phyloP scores from a whole-genome alignment of 805 yeast species.

The Sugiyamaella chiloensis region DNA sequence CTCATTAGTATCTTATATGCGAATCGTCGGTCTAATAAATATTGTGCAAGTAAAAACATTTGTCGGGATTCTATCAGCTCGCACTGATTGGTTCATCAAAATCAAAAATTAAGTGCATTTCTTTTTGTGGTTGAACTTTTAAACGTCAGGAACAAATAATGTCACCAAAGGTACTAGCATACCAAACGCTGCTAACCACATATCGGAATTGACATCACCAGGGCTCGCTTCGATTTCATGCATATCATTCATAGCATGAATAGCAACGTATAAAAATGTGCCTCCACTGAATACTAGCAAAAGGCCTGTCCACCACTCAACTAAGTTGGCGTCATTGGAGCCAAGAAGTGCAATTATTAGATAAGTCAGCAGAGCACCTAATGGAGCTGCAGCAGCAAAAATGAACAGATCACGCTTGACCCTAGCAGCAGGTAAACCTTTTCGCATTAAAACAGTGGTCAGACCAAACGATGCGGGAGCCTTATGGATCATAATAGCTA shows the following conservation, averaged over 20 bases:
- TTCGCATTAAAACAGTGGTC: conserved; percentile 48
- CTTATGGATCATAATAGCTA: conserved; percentile 67
- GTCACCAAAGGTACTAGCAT: conserved; percentile 34
- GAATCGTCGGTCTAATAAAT: too few species aligned
- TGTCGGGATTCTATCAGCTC: too few species aligned
- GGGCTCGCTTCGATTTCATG: conserved; percentile 10
- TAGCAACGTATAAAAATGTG: conserved; percentile 66
- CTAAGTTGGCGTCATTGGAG: conserved; percentile 19
- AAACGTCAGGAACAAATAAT: conserved; percentile 30
- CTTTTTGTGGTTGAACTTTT: too few species aligned
- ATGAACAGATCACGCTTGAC: conserved; percentile 47
- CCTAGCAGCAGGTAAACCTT: conserved; percentile 33
- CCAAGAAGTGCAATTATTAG: conserved; percentile 29
- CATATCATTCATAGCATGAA: conserved; percentile 53
- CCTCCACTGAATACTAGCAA: conserved; percentile 66
- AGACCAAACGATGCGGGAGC: conserved; percentile 73
- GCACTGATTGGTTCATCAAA: too few species aligned
- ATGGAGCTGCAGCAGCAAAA: conserved; percentile 61
- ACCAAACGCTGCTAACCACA: conserved; percentile 28
- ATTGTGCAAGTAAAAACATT: too few species aligned
- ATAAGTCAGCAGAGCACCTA: conserved; percentile 54
- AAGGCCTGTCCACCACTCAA: conserved; percentile 45
- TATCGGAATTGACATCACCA: conserved; percentile 18
- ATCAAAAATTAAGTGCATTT: too few species aligned
- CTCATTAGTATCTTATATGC: too few species aligned